A percentile compares a stretch with the other conserved stretches of the same genome.
Evolutionary conservation across 352 stramenopile species (phyloP).

Genomic region (Pythium aristosporum): DNA sequence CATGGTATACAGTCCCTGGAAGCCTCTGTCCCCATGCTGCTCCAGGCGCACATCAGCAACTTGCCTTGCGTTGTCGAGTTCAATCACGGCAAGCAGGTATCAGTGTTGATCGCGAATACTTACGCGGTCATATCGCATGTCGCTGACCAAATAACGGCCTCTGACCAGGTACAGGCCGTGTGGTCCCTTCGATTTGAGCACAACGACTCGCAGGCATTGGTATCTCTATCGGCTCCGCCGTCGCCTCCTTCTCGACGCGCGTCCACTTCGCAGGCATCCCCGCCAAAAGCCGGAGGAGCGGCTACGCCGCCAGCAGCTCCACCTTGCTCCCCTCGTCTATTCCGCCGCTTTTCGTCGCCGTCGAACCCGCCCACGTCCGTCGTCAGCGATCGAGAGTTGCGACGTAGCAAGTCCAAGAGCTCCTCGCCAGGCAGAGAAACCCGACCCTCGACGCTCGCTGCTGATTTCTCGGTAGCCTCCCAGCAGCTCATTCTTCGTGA

Average conservation of each 20-base stretch:
- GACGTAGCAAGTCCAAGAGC: slow-evolving; percentile 1
- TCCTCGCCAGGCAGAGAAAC: not conserved
- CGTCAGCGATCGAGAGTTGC: not conserved
- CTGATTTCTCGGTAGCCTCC: not conserved
- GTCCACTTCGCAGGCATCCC: slow-evolving; percentile 8
- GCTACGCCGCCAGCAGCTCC: not conserved
- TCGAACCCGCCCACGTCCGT: not conserved
- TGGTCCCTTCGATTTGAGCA: slow-evolving; percentile 59
- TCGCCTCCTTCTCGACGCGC: slow-evolving; percentile 12
- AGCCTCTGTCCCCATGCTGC: slow-evolving; percentile 57
- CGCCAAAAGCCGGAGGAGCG: not conserved
- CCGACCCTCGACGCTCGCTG: not conserved
- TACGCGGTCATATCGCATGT: not conserved
- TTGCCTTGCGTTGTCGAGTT: slow-evolving; percentile 68
- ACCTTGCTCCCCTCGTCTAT: not conserved
- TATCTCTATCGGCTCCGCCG: slow-evolving; percentile 6
- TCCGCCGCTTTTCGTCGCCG: slow-evolving; percentile 8
- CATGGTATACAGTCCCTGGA: slow-evolving; percentile 41
- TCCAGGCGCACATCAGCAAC: slow-evolving; percentile 63
- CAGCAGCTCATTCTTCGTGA: not conserved
- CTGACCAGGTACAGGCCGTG: slow-evolving; percentile 53
- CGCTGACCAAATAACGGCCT: not conserved
- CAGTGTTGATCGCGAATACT: not conserved
- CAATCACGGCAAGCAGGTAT: slow-evolving; percentile 51
- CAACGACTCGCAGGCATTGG: slow-evolving; percentile 27